Evolutionary conservation across 768 basidiomycete genomes (phyloP).

Genomic region (Polyporus arcularius): DNA sequence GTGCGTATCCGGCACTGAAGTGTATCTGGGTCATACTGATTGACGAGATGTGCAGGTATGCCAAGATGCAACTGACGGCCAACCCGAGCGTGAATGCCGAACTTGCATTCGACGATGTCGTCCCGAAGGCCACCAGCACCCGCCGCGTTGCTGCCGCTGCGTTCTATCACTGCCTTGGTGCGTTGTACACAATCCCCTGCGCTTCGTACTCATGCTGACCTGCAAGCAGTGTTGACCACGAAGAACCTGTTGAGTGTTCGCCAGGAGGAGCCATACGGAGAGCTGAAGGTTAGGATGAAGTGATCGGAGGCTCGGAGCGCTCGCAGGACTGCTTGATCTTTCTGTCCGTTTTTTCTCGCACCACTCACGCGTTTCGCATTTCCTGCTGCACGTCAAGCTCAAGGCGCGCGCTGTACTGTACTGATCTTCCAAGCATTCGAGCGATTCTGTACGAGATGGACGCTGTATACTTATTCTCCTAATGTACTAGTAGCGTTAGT

Average conservation of each 20-base stretch:
- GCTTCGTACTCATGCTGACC: not conserved
- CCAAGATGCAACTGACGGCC: conserved; percentile 71
- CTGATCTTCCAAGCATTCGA: not conserved
- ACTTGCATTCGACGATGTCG: conserved; percentile 66
- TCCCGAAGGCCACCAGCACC: conserved; percentile 65
- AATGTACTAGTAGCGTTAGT: not conserved
- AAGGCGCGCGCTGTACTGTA: not conserved
- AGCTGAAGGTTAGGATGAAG: conserved; percentile 43
- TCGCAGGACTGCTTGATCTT: not conserved
- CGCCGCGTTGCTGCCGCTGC: conserved; percentile 79
- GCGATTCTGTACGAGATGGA: not conserved
- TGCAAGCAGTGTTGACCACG: conserved; percentile 64
- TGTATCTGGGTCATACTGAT: not conserved
- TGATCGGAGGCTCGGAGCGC: conserved; percentile 21
- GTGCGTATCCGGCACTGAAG: conserved; percentile 42
- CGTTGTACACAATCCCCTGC: conserved; percentile 5
- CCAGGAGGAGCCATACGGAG: conserved; percentile 63
- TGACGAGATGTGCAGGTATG: conserved; percentile 51
- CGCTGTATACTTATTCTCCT: not conserved
- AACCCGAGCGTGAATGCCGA: conserved; percentile 47
- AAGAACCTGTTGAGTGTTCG: conserved; percentile 66
- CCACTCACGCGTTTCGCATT: not conserved
- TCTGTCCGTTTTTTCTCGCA: not conserved
- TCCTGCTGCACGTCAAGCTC: not conserved
- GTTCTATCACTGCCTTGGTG: conserved; percentile 86